Evolutionary conservation across 768 basidiomycete species (phyloP).

Genomic region (Trametes gibbosa): DNA sequence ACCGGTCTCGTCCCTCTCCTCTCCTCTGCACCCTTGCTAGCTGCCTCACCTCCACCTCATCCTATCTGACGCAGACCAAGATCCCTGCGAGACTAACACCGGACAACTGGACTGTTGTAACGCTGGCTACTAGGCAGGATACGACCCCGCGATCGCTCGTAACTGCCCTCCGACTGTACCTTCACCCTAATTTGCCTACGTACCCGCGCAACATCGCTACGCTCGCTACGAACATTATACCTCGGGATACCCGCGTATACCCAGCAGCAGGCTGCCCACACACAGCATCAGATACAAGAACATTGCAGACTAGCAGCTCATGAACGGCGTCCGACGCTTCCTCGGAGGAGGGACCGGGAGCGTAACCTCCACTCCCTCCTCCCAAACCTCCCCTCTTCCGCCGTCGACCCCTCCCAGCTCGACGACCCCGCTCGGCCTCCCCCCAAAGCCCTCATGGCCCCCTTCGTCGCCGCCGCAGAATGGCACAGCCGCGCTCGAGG

Average conservation of each 20-base stretch:
- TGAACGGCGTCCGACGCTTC: slow-evolving; percentile 75
- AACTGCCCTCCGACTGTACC: background rate
- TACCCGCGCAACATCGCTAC: background rate
- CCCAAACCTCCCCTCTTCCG: slow-evolving; percentile 14
- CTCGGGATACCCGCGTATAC: background rate
- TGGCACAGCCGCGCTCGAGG: slow-evolving; percentile 17
- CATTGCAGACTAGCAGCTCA: slow-evolving; percentile 25
- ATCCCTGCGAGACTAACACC: background rate
- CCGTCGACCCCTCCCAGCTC: slow-evolving; percentile 23
- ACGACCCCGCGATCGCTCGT: slow-evolving; percentile 9
- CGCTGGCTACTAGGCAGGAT: slow-evolving; percentile 9
- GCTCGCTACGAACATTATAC: slow-evolving; percentile 1
- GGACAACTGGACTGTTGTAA: background rate
- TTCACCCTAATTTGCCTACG: background rate
- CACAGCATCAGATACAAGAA: background rate
- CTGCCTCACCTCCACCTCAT: background rate
- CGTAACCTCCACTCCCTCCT: slow-evolving; percentile 15
- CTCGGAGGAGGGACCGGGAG: slow-evolving; percentile 42
- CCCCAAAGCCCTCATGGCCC: slow-evolving; percentile 45
- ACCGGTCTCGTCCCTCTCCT: background rate
- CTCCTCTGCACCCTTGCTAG: slow-evolving; percentile 1
- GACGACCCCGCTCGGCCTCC: slow-evolving; percentile 24
- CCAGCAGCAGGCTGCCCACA: slow-evolving; percentile 19
- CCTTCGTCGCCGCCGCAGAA: slow-evolving; percentile 37
- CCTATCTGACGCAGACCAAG: background rate